Percentiles rank a stretch among this genome's conserved stretches.
Conservation (phyloP, 75 land plant genomes). For the Pseudotsuga menziesii region DNA sequence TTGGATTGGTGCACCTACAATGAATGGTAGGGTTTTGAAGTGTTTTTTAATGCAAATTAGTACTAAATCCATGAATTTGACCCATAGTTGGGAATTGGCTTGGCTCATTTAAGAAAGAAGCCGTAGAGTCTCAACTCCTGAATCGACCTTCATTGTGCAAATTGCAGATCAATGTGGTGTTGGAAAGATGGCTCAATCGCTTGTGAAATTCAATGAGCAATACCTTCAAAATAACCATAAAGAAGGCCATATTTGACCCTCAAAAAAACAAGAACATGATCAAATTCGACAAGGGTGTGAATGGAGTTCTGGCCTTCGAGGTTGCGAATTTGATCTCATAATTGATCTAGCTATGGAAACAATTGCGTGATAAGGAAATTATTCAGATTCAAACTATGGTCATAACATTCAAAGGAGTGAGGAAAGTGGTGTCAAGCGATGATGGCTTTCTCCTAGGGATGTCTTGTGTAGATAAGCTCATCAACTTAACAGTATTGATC, state of each 20-base stretch:
- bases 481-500: slow-evolving; percentile 71
- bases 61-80: too few species aligned
- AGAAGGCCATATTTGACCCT: too few species aligned
- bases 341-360: slow-evolving; percentile 67
- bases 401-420: slow-evolving; percentile 57
- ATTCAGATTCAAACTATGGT: too few species aligned
- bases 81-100: too few species aligned
- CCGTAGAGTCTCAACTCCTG: too few species aligned
- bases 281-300: neutral
- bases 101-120: too few species aligned
- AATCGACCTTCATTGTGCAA: too few species aligned
- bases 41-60: too few species aligned
- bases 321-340: slow-evolving; percentile 90
- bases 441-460: slow-evolving; percentile 61
- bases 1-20: too few species aligned
- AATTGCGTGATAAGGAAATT: slow-evolving; percentile 68
- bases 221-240: too few species aligned
- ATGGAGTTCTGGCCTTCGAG: slow-evolving; percentile 92
- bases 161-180: too few species aligned
- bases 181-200: slow-evolving; percentile 44
- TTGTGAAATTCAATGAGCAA: slow-evolving; percentile 66
- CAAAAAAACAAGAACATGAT: neutral
- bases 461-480: slow-evolving; percentile 75
- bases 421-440: slow-evolving; percentile 55
- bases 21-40: too few species aligned